Conservation (phyloP, 768 basidiomycete species). For the Hortiboletus campestris region DNA sequence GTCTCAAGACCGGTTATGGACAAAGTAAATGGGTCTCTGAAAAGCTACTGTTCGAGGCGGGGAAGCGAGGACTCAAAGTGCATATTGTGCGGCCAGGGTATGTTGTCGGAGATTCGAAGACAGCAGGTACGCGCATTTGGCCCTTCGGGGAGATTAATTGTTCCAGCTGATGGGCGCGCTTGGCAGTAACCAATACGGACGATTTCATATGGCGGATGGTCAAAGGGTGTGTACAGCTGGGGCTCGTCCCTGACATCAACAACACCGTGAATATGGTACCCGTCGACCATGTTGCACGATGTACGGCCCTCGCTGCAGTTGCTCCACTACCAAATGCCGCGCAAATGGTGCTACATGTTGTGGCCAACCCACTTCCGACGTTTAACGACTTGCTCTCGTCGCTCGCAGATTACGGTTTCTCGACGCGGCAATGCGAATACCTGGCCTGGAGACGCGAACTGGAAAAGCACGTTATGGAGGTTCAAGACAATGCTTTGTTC, state of each 20-base stretch:
- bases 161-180: constrained; percentile 1
- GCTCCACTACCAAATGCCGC: constrained; percentile 48
- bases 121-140: constrained; percentile 61
- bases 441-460: constrained; percentile 87
- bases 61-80: constrained; percentile 77
- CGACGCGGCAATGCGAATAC: constrained; percentile 79
- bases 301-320: constrained; percentile 71
- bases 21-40: constrained; percentile 99
- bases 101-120: constrained; percentile 87
- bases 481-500: constrained; percentile 95
- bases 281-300: constrained; percentile 91
- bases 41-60: constrained; percentile 90
- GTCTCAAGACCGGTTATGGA: constrained; percentile 89
- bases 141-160: background rate
- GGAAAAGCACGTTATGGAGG: constrained; percentile 93
- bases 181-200: constrained; percentile 92
- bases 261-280: constrained; percentile 99
- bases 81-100: constrained; percentile 93
- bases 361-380: constrained; percentile 81
- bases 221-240: constrained; percentile 98
- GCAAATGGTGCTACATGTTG: constrained; percentile 75
- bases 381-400: constrained; percentile 84
- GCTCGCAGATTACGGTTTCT: constrained; percentile 77
- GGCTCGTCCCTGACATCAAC: constrained; percentile 94
- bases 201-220: constrained; percentile 98